phyloP scores from a whole-genome alignment of 2,329 filamentous ascomycete species.

The Fusarium citri region DNA sequence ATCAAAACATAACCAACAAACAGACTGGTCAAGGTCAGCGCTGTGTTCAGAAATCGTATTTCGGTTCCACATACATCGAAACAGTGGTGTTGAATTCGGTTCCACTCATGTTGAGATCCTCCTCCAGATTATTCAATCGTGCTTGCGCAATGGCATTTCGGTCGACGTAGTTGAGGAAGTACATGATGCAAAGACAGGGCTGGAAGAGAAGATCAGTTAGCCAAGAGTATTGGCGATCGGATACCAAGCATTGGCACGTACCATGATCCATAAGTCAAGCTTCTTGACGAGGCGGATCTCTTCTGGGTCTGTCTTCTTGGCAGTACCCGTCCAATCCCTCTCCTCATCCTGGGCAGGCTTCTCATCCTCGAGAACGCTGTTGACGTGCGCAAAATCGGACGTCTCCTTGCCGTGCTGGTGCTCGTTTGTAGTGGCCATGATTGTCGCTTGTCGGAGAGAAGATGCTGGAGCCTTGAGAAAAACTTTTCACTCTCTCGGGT shows the following conservation, averaged over 20 bases:
- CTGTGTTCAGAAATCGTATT: rapidly evolving
- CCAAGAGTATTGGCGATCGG: neutral
- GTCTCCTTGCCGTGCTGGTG: constrained; percentile 22
- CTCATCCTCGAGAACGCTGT: constrained; percentile 42
- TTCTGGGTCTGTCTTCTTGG: constrained; percentile 53
- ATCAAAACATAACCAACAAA: constrained; percentile 59
- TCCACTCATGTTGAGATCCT: constrained; percentile 64
- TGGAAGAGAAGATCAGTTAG: neutral
- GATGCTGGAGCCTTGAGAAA: neutral
- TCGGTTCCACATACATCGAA: constrained; percentile 47
- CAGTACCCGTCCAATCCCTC: constrained; percentile 54
- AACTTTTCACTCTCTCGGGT: constrained; percentile 1
- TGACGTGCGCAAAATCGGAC: constrained; percentile 38
- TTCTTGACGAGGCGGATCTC: constrained; percentile 57
- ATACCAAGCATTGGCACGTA: constrained; percentile 20
- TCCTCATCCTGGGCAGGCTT: constrained; percentile 34
- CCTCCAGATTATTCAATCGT: constrained; percentile 59
- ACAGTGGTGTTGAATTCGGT: constrained; percentile 65
- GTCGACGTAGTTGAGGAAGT: constrained; percentile 51
- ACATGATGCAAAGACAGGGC: constrained; percentile 55
- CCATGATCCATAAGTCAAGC: constrained; percentile 57
- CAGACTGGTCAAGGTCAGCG: constrained; percentile 40
- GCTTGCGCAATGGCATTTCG: constrained; percentile 60
- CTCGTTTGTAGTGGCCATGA: constrained; percentile 17
- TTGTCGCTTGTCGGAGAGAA: neutral